Evolutionary conservation across 768 basidiomycete species (phyloP), one percentile per base, ranked within the genome.

Genomic region (Tephrocybe sp.): DNA sequence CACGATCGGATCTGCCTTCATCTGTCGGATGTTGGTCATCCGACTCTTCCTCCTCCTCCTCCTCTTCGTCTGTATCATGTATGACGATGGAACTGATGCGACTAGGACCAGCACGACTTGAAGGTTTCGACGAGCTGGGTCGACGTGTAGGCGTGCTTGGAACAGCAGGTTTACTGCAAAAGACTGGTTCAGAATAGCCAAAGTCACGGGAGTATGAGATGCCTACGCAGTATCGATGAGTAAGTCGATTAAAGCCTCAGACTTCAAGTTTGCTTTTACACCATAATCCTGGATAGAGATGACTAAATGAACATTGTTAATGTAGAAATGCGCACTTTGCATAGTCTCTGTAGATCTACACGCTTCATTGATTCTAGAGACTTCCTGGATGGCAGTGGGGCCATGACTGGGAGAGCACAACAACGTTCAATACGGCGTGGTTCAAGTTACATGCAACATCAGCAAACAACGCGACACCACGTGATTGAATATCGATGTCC

Each of bases 181-280:
- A 19, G 27, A 16, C 19, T 11, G 18, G 31, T 40, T 11, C 16
- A 26, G 21, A n/a, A 1, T 40, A 25, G 47, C 21, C 19, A 46
- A 50, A 27, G 42, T 54, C 53, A 38, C 25, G 1, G 41, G 32
- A 38, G 44, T 16, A 42, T 41, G 63, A 71, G 44, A 56, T n/a
- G n/a, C n/a, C n/a, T n/a, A 79, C 78, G 74, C 74, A 44, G 75
- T 77, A 57, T 85, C 80, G 12, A 88, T 70, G 22, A 92, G 69
- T 15, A 88, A 73, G 61, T 89, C 85, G 60, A 92, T 89, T 54
- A 92, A 71, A 39, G 81, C 83, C 60, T 89, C 87, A 19, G 86
- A 80, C 72, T 88, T 91, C 61, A 90, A 77, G 67, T 91, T 91
- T 37, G 89, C 89, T 67, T 80, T 87, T 53, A 92, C 80, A 50